Percentiles rank a stretch among this genome's conserved stretches.
Evolutionary conservation across 83 land plant species (phyloP).

Genomic region (Diphasiastrum complanatum): DNA sequence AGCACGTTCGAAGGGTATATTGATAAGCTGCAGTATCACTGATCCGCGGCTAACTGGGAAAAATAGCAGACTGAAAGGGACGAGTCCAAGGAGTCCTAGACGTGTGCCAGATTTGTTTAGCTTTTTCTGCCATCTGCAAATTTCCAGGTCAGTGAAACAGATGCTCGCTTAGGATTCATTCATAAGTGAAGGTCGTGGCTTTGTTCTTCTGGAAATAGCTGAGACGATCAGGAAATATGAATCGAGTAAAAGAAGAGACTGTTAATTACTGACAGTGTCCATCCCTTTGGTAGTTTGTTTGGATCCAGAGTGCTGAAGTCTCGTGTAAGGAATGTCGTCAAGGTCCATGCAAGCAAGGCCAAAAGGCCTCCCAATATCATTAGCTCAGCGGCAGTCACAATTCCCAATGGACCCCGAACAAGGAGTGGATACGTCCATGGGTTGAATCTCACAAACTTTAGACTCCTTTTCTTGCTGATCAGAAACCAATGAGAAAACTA

Average conservation of each 20-base stretch:
- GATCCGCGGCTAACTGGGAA: constrained; percentile 6
- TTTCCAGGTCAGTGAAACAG: background rate
- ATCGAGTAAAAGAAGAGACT: too few relatives aligned
- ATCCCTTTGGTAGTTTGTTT: background rate
- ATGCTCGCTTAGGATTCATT: background rate
- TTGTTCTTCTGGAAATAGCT: background rate
- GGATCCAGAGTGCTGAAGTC: background rate
- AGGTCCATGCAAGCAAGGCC: constrained; percentile 8
- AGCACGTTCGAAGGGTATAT: constrained; percentile 4
- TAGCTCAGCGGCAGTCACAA: background rate
- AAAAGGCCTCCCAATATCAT: background rate
- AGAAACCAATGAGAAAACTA: too few relatives aligned
- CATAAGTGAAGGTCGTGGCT: background rate
- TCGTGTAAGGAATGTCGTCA: background rate
- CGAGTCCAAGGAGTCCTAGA: background rate
- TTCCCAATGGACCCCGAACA: background rate
- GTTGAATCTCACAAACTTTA: too few relatives aligned
- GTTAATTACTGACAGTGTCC: too few relatives aligned
- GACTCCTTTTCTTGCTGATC: too few relatives aligned
- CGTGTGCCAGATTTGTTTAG: background rate
- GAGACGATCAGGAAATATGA: background rate
- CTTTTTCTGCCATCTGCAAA: constrained; percentile 8
- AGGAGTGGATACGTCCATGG: background rate
- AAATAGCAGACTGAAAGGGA: background rate
- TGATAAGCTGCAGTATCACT: constrained; percentile 1